Conservation (phyloP, 2,329 filamentous ascomycete species). For the Claviceps pusilla region DNA sequence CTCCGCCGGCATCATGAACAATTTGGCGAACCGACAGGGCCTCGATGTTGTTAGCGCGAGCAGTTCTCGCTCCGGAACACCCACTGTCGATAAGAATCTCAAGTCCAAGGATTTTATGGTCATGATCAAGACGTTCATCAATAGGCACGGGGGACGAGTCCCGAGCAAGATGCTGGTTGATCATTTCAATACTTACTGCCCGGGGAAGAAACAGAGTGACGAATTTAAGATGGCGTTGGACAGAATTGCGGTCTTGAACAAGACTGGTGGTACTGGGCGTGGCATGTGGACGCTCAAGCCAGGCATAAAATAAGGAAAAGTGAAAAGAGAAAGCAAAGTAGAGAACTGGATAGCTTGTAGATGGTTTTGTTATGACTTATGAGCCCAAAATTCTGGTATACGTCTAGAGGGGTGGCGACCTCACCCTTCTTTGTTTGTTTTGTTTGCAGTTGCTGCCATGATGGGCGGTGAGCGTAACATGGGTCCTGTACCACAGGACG, state of each 20-base stretch:
- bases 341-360: background rate
- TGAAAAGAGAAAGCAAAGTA: background rate
- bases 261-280: constrained; percentile 35
- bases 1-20: constrained; percentile 39
- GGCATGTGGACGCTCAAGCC: constrained; percentile 38
- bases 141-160: constrained; percentile 60
- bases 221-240: constrained; percentile 75
- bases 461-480: background rate
- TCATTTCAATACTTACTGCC: constrained; percentile 72
- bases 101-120: constrained; percentile 48
- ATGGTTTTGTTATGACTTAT: background rate
- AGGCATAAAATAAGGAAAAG: constrained; percentile 11
- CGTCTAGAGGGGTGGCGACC: too few species aligned
- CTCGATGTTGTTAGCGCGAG: constrained; percentile 26
- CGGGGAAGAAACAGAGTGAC: constrained; percentile 46
- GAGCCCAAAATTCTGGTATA: background rate
- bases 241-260: constrained; percentile 57
- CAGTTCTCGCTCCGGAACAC: constrained; percentile 32
- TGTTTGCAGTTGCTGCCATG: too few species aligned
- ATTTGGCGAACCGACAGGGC: constrained; percentile 43
- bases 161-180: constrained; percentile 77
- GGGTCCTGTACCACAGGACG: background rate
- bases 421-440: too few species aligned
- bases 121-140: constrained; percentile 67
- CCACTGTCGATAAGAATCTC: constrained; percentile 24